Percentiles rank a stretch among this genome's conserved stretches.
phyloP scores from a whole-genome alignment of 768 basidiomycete species.

The Tulasnella sp. region DNA sequence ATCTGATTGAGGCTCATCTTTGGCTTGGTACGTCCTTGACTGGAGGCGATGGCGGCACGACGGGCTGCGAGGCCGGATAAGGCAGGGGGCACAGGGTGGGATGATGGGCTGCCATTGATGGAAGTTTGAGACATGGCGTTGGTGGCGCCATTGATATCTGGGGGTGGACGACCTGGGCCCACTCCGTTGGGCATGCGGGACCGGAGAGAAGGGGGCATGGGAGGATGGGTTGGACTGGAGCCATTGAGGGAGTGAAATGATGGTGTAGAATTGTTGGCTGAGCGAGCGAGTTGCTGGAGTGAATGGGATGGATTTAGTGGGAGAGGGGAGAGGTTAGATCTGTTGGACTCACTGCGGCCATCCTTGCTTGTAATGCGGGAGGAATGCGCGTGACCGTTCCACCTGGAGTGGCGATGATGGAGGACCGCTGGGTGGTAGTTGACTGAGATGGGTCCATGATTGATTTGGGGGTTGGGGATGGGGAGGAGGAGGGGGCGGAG shows the following conservation, averaged over 20 bases:
- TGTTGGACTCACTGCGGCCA: conserved; percentile 61
- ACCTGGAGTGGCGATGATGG: conserved; percentile 11
- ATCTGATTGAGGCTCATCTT: conserved; percentile 15
- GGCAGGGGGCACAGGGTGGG: conserved; percentile 10
- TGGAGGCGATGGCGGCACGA: neutral
- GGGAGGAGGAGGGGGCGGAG: conserved; percentile 19
- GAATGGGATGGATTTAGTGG: neutral
- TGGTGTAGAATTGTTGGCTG: conserved; percentile 22
- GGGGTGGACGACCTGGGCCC: conserved; percentile 3
- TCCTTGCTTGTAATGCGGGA: conserved; percentile 81
- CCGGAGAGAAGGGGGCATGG: conserved; percentile 21
- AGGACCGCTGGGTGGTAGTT: conserved; percentile 2
- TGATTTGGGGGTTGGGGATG: conserved; percentile 10
- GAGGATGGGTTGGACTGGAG: conserved; percentile 29
- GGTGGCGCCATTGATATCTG: conserved; percentile 9
- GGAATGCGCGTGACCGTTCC: conserved; percentile 58
- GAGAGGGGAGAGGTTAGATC: neutral
- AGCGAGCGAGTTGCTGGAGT: conserved; percentile 15
- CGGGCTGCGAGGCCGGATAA: conserved; percentile 10
- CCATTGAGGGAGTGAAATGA: conserved; percentile 31
- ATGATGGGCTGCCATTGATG: conserved; percentile 19
- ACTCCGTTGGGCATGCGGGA: conserved; percentile 14
- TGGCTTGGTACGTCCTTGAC: neutral
- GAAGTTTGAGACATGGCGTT: neutral
- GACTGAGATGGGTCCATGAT: conserved; percentile 21